Conservation (phyloP, 192 early-diverging fungal genomes). For the Allomyces javanicus region DNA sequence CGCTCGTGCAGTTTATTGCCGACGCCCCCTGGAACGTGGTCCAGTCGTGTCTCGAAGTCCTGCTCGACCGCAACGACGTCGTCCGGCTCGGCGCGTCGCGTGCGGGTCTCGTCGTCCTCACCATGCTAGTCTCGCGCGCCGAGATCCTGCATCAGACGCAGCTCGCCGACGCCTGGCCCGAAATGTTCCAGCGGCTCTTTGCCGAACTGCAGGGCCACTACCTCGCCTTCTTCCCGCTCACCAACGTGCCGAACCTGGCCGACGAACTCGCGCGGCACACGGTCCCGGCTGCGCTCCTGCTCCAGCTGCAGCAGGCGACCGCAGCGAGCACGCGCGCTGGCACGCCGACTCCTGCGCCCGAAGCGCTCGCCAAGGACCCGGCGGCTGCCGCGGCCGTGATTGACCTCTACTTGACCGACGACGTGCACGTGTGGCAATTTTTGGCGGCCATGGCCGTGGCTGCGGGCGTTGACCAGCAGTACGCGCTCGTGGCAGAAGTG, state of each 20-base stretch:
- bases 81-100: conserved; percentile 64
- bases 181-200: conserved; percentile 71
- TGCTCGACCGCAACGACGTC: conserved; percentile 80
- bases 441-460: conserved; percentile 86
- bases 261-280: not conserved
- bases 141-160: conserved; percentile 64
- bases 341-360: conserved; percentile 5
- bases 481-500: conserved; percentile 73
- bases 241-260: not conserved
- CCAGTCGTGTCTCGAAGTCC: conserved; percentile 52
- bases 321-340: conserved; percentile 16
- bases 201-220: conserved; percentile 52
- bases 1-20: conserved; percentile 52
- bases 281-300: not conserved
- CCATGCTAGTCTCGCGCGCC: conserved; percentile 71
- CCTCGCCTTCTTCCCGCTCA: conserved; percentile 48
- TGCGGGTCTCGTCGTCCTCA: conserved; percentile 71
- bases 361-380: too few relatives aligned
- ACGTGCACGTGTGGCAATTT: conserved; percentile 95
- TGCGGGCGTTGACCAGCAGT: conserved; percentile 86
- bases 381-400: conserved; percentile 7
- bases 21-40: conserved; percentile 70
- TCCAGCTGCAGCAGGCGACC: conserved; percentile 6
- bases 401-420: conserved; percentile 29
- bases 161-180: conserved; percentile 17